Conservation (phyloP, 495 filamentous ascomycete species). For the Parmelia sp. region DNA sequence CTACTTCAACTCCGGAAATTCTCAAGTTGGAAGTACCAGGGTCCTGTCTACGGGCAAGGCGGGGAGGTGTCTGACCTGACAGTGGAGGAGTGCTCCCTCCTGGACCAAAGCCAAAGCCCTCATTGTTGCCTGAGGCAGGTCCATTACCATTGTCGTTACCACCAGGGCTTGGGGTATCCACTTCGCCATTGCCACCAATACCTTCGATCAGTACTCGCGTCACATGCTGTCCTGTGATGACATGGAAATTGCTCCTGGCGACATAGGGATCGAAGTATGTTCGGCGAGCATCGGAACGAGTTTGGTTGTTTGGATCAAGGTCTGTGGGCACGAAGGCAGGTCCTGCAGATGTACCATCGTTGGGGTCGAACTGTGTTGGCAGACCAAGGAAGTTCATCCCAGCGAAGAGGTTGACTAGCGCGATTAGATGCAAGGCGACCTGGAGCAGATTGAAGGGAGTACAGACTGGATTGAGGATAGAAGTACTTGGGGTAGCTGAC, state of each 20-base stretch:
- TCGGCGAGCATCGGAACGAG: slow-evolving; percentile 37
- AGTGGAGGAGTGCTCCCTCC: slow-evolving; percentile 25
- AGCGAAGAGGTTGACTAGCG: slow-evolving; percentile 45
- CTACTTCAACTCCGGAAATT: slow-evolving; percentile 27
- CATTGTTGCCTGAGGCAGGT: slow-evolving; percentile 17
- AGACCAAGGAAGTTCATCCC: slow-evolving; percentile 47
- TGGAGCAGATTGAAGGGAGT: neutral
- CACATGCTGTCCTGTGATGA: slow-evolving; percentile 42
- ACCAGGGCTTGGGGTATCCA: slow-evolving; percentile 21
- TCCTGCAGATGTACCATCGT: slow-evolving; percentile 43
- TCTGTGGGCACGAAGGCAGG: slow-evolving; percentile 42
- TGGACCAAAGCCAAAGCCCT: slow-evolving; percentile 29
- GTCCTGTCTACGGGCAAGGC: slow-evolving; percentile 20
- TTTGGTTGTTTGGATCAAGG: slow-evolving; percentile 36
- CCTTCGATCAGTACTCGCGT: slow-evolving; percentile 38
- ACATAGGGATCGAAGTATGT: slow-evolving; percentile 40
- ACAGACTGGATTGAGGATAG: slow-evolving; percentile 30
- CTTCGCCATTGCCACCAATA: slow-evolving; percentile 16
- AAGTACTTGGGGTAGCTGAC: slow-evolving; percentile 42
- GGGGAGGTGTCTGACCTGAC: slow-evolving; percentile 8
- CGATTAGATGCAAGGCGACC: slow-evolving; percentile 14
- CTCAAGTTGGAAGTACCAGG: slow-evolving; percentile 19
- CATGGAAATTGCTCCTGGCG: slow-evolving; percentile 37
- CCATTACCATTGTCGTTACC: slow-evolving; percentile 27
- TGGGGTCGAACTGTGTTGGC: slow-evolving; percentile 39